Base-by-base conservation (phyloP, 2,329 filamentous ascomycete genomes). In the Fusarium caatingaense region DNA sequence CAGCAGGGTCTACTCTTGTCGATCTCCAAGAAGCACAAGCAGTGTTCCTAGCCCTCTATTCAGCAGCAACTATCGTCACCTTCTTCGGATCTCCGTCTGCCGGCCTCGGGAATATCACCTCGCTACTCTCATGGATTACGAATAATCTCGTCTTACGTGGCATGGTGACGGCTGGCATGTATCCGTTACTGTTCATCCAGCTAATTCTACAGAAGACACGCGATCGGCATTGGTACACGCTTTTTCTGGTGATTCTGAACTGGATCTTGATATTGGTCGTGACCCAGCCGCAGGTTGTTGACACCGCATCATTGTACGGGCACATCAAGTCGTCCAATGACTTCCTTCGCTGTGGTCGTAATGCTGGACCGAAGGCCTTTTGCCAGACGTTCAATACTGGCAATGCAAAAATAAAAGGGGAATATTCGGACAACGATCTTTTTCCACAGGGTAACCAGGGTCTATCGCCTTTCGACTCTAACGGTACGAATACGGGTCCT, bases 1-100 rank as follows among this genome's bases (percentile, higher is more conserved):
- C 63, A 1, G 5, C 62, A 2, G 20, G 28, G 0, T 55, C 57
- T 1, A 46, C 54, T 0, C 32, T 68, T 0, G 11, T 56, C 13
- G 44, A 66, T 5, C 65, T 68, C 0, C 65, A 68, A 0, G 48
- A 68, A 45, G 63, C 63, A 20, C 65, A 68, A 41, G 54, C 54
- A 5, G 28, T 57, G 0, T 67, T 67, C 0, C 49, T 44, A 2
- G 53, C 44, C 3, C 55, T 55, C 0, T 45, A 64, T 0, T 55
- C 63, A 0, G 27, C 30, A 7, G 28, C 58, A 2, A 6, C 53
- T 1, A 63, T 50, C 2, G 11, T 34, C 15, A 40, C 53, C 0
- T 64, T 64, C 34, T 50, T 18, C 5, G 2, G 46, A 1, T 46
- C 25, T 0, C 21, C 16, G 0, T 21, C 44, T 3, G 16, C 47